phyloP scores from a whole-genome alignment of 148 eudicot species.

The Amaranthus palmeri region DNA sequence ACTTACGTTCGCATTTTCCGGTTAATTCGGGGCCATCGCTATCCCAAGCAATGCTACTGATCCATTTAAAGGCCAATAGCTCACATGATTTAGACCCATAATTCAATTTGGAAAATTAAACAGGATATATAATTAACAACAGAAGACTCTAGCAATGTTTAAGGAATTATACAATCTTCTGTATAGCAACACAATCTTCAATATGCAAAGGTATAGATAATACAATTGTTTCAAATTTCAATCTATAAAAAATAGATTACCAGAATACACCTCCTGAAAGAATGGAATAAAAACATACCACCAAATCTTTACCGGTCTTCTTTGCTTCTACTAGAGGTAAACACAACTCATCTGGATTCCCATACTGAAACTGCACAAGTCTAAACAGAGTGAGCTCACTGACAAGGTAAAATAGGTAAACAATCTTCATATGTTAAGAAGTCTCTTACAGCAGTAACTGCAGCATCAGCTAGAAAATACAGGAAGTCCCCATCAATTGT shows the following conservation, averaged over 20 bases:
- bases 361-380: slow-evolving; percentile 79
- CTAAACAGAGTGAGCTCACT: slow-evolving; percentile 9
- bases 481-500: slow-evolving; percentile 85
- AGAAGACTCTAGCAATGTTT: background rate
- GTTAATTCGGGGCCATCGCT: too few relatives aligned
- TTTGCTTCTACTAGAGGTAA: slow-evolving; percentile 76
- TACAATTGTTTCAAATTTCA: too few relatives aligned
- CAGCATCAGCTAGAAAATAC: slow-evolving; percentile 98
- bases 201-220: too few relatives aligned
- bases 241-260: background rate
- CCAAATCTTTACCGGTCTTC: slow-evolving; percentile 61
- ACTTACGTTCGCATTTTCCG: too few relatives aligned
- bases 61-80: too few relatives aligned
- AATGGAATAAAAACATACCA: slow-evolving; percentile 48
- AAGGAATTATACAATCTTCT: background rate
- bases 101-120: background rate
- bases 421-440: background rate
- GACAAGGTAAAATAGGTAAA: slow-evolving; percentile 13
- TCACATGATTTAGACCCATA: background rate
- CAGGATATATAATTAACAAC: background rate
- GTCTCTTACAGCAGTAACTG: slow-evolving; percentile 73
- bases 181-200: too few relatives aligned
- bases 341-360: slow-evolving; percentile 85
- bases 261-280: background rate
- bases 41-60: too few relatives aligned